A percentile compares a stretch with the other conserved stretches of the same genome.
These are phyloP conservation scores for Acrocalymma vagum DNA, from an alignment of 2,329 filamentous ascomycete genomes.

Conservation along the genomic window DNA sequence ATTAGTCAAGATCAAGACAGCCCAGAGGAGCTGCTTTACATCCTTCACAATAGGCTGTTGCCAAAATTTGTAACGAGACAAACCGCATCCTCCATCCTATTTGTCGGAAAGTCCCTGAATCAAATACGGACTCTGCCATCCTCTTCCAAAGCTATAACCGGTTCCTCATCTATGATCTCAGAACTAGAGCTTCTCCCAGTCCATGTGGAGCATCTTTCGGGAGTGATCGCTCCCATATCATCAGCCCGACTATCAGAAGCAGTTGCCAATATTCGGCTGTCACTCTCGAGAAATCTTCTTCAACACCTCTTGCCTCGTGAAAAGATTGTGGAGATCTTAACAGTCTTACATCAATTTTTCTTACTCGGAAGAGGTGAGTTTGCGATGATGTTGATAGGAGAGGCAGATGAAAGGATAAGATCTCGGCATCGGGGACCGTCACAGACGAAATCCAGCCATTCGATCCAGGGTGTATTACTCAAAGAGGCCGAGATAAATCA, in stretches of 20 bases:
- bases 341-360: conserved; percentile 84
- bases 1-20: conserved; percentile 58
- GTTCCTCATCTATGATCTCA: conserved; percentile 36
- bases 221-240: conserved; percentile 77
- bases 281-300: conserved; percentile 82
- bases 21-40: conserved; percentile 36
- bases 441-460: conserved; percentile 53
- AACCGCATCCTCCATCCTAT: conserved; percentile 84
- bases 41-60: conserved; percentile 61
- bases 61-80: conserved; percentile 80
- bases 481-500: conserved; percentile 88
- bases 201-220: conserved; percentile 74
- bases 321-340: conserved; percentile 79
- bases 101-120: conserved; percentile 88
- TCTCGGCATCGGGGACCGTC: conserved; percentile 68
- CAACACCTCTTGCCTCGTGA: conserved; percentile 81
- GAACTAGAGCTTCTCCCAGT: conserved; percentile 70
- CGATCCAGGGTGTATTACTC: conserved; percentile 70
- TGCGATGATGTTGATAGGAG: conserved; percentile 82
- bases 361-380: conserved; percentile 91
- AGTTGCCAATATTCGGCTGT: conserved; percentile 79
- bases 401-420: conserved; percentile 83
- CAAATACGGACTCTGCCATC: conserved; percentile 68
- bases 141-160: conserved; percentile 35
- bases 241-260: conserved; percentile 74